phyloP scores from a whole-genome alignment of 2,329 filamentous ascomycete species.

The Cladobotryum mycophilum region DNA sequence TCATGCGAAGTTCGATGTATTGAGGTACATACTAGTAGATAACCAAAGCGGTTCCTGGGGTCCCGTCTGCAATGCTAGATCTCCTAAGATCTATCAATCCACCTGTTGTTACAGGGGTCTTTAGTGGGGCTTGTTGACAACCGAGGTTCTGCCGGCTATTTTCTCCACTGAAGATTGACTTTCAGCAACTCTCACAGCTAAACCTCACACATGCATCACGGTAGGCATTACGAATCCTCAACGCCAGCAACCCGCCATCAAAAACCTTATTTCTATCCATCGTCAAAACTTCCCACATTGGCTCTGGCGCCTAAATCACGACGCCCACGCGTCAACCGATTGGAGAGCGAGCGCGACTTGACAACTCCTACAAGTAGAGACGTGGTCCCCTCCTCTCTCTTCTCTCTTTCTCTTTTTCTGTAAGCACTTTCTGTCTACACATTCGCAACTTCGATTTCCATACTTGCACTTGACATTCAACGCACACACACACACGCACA shows the following conservation, averaged over 20 bases:
- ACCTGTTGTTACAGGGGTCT: no score
- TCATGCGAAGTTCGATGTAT: no score
- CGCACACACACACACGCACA: background rate
- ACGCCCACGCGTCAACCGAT: no score
- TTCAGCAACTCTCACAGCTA: background rate
- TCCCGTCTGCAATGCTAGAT: background rate
- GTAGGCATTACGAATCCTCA: no score
- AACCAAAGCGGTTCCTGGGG: no score
- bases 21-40: no score
- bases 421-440: background rate
- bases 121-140: background rate
- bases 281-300: no score
- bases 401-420: background rate
- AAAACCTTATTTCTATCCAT: no score
- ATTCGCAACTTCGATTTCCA: background rate
- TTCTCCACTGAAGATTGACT: background rate
- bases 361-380: background rate
- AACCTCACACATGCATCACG: no score
- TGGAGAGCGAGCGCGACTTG: background rate
- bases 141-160: constrained; percentile 7
- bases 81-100: no score
- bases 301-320: no score
- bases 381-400: background rate
- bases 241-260: no score
- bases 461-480: background rate